Percentiles rank a stretch among this genome's conserved stretches.
These are phyloP conservation scores for Lodderomyces metapsilosis DNA, from an alignment of 1,139 yeast genomes.

Conservation along the genomic window DNA sequence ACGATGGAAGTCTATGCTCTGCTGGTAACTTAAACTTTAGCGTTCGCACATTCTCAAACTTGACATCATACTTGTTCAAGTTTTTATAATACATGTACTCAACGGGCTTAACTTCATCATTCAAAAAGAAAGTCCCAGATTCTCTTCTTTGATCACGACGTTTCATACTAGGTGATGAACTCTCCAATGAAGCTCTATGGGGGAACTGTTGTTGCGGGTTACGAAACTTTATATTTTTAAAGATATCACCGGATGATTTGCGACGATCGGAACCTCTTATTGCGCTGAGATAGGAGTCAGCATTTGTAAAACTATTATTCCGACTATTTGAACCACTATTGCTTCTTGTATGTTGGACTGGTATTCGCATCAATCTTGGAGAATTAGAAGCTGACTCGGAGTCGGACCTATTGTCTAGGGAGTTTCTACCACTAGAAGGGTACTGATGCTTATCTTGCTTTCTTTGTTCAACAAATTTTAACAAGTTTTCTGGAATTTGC, in stretches of 20 bases:
- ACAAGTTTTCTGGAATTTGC: conserved; percentile 60
- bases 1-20: conserved; percentile 60
- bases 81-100: conserved; percentile 42
- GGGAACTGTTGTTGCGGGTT: conserved; percentile 5
- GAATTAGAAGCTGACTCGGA: conserved; percentile 15
- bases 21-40: conserved; percentile 57
- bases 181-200: conserved; percentile 7
- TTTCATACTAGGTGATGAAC: conserved; percentile 10
- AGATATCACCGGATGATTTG: conserved; percentile 34
- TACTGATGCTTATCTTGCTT: conserved; percentile 28
- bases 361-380: conserved; percentile 19
- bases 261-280: conserved; percentile 29
- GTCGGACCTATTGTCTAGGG: conserved; percentile 3
- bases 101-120: conserved; percentile 16
- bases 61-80: conserved; percentile 26
- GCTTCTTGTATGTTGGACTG: not conserved
- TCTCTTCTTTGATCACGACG: conserved; percentile 6
- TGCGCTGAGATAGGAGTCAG: conserved; percentile 21
- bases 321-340: conserved; percentile 17
- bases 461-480: conserved; percentile 54
- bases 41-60: conserved; percentile 37
- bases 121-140: not conserved
- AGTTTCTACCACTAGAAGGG: conserved; percentile 3
- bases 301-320: conserved; percentile 24
- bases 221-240: conserved; percentile 28